Percentiles rank a stretch among this genome's conserved stretches.
These are phyloP conservation scores for Aspergillus pseudonomiae DNA, from an alignment of 2,329 filamentous ascomycete species.

Conservation along the genomic window DNA sequence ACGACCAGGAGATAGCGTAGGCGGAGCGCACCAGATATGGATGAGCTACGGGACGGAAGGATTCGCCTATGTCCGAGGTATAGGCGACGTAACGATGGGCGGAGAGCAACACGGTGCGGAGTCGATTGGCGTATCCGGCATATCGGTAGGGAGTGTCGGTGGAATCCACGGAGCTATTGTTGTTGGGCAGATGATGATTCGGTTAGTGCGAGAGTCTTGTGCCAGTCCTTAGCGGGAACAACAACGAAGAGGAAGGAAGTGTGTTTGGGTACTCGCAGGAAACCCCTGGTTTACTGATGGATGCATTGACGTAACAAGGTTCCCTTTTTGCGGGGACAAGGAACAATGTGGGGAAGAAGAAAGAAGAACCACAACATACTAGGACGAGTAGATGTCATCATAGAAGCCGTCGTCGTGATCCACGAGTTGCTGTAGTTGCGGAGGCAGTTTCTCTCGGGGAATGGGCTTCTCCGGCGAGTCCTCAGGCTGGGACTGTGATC, in stretches of 20 bases:
- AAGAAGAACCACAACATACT: slow-evolving; percentile 57
- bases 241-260: too few relatives aligned
- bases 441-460: slow-evolving; percentile 56
- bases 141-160: slow-evolving; percentile 87
- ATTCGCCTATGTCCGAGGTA: slow-evolving; percentile 94
- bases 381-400: slow-evolving; percentile 76
- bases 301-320: too few relatives aligned
- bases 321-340: neutral
- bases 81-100: slow-evolving; percentile 97
- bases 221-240: too few relatives aligned
- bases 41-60: slow-evolving; percentile 89
- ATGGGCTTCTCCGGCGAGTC: slow-evolving; percentile 40
- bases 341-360: slow-evolving; percentile 9
- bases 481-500: slow-evolving; percentile 30
- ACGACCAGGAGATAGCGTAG: slow-evolving; percentile 91
- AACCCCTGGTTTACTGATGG: too few relatives aligned
- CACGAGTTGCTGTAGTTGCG: slow-evolving; percentile 58
- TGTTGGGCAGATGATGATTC: neutral
- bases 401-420: slow-evolving; percentile 72
- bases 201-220: neutral
- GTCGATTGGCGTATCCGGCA: slow-evolving; percentile 83
- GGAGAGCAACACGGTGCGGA: slow-evolving; percentile 83
- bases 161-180: slow-evolving; percentile 67
- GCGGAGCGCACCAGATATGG: slow-evolving; percentile 78
- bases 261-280: too few relatives aligned